Evolutionary conservation across 129 eudicot species (phyloP), one percentile per base, ranked within the genome.

Genomic region (Silybum marianum): DNA sequence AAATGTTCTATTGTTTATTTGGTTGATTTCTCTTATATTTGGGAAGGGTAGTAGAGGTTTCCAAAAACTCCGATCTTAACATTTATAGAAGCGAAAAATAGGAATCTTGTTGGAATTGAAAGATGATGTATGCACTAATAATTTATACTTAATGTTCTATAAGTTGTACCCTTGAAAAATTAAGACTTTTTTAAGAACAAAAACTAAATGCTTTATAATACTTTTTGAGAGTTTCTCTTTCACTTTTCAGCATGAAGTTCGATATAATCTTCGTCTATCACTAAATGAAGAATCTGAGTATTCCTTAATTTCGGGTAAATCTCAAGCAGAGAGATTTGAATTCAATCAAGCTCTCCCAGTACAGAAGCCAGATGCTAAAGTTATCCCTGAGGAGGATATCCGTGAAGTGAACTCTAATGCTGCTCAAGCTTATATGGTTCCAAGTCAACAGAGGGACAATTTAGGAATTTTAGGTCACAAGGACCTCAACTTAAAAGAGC

Each of bases 261-360:
- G 71, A 12, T 88, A 81, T 75, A 82, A 84, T 81, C 91, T 89
- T 78, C 89, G 74, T 84, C 83, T 92, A 67, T 90, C 91, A 38
- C 67, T 69, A 4, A 87, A 72, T 80, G 86, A 79, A 60, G 78
- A 79, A 71, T 87, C 91, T 28, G 82, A 85, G 34, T 74, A 42
- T 65, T 60, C 40, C 3, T 28, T 54, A 72, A 24, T n/a, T 75
- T 18, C 42, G 58, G 80, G 78, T 34, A 80, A 42, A 75, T 87
- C 88, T 75, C 88, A 83, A 81, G 58, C 82, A 71, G 83, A 85
- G 68, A 81, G 68, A 80, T 38, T 39, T 24, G 46, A 75, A 21
- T 6, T 63, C 44, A 44, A 19, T 46, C 84, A 71, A 38, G 32
- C 76, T 75, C 70, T 62, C 58, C 28, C 21, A 1, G 44, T 73